These are phyloP conservation scores for Spongiforma sp. DNA, from an alignment of 1,284 basidiomycete genomes.

Conservation along the genomic window DNA sequence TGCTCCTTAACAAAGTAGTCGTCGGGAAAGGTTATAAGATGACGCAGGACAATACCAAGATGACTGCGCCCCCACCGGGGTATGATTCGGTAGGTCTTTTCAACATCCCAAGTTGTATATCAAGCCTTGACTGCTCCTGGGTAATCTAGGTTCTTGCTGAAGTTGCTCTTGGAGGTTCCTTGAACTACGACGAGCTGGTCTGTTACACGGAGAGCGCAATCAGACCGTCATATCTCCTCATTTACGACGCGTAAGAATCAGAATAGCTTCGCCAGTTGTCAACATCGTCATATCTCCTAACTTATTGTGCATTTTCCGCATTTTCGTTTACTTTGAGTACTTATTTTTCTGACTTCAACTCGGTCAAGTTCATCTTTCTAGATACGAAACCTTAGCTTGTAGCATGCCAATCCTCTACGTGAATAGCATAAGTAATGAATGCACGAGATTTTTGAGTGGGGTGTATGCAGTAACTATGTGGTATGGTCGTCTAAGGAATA, in stretches of 20 bases:
- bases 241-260: conserved; percentile 55
- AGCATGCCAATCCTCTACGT: neutral
- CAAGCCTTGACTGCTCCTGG: conserved; percentile 6
- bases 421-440: conserved; percentile 6
- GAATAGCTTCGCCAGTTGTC: neutral
- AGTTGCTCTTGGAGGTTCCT: conserved; percentile 51
- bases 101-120: neutral
- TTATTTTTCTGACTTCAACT: too few species aligned
- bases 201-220: conserved; percentile 72
- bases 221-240: conserved; percentile 64
- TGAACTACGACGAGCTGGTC: conserved; percentile 69
- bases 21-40: conserved; percentile 71
- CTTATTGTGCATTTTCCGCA: too few species aligned
- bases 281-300: neutral
- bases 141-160: conserved; percentile 58
- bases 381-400: too few species aligned
- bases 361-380: too few species aligned
- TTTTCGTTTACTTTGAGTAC: neutral
- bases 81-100: conserved; percentile 58
- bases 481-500: conserved; percentile 39
- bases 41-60: conserved; percentile 54
- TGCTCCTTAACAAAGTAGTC: conserved; percentile 69
- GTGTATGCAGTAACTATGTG: conserved; percentile 29
- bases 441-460: conserved; percentile 35
- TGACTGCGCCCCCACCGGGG: conserved; percentile 60